Evolutionary conservation across 2,329 filamentous ascomycete genomes (phyloP), one percentile per base, ranked within the genome.

Genomic region (Aspergillus ochraceoroseus): DNA sequence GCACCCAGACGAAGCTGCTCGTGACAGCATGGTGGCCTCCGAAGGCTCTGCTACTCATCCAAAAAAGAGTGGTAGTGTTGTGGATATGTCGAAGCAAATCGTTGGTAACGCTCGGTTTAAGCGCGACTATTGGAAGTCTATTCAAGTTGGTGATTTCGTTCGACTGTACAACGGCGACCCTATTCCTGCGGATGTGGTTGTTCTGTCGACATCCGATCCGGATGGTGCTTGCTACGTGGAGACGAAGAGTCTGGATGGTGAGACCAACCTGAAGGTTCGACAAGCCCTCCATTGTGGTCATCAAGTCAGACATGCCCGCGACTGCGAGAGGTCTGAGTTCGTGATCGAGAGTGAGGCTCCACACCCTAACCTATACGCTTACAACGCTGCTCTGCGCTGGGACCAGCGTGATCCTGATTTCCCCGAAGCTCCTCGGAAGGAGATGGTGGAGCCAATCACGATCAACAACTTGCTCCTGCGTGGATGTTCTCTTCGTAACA

Each of bases 161-260:
- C 87, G 94, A 52, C 78, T 98, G 35, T 96, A 95, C 69, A 95
- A 94, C 57, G 85, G 95, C 52, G 92, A 98, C 57, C 88, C 94
- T 54, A 80, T 98, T 15, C 94, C 92, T 1, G 90, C 92, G 32
- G 92, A 98, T 65, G 73, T 98, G 32, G 83, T 96, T 32, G 85
- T 98, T 29, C 70, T 98, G 15, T 86, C 92, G 2, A 96, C 92
- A 0, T 95, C 92, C 2, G 92, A 96, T 55, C 77, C 84, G 1
- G 92, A 98, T 55, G 92, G 92, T 35, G 87, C 87, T 25, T 98
- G 92, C 66, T 98, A 95, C 56, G 85, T 98, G 14, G 92, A 98
- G 67, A 98, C 92, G 2, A 98, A 96, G 72, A 96, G 95, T 61
- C 64, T 98, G 71, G 92, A 98, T 58, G 92, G 92, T 35, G 92